These are phyloP conservation scores for Paspalum notatum DNA, from an alignment of 176 grass and related monocot genomes.

Conservation along the genomic window DNA sequence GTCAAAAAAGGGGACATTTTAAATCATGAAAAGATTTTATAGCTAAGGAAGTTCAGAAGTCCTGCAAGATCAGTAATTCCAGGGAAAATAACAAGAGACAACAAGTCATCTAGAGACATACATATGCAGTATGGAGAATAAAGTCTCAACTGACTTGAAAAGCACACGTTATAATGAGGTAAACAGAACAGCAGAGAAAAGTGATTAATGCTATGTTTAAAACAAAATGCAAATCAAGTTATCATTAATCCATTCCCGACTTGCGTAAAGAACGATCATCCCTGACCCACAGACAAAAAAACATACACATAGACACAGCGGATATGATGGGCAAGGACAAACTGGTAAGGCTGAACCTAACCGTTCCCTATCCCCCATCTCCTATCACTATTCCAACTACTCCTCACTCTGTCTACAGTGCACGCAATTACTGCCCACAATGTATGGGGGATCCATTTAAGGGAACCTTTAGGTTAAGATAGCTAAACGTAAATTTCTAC, in stretches of 20 bases:
- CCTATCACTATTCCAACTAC: no score
- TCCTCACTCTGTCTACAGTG: no score
- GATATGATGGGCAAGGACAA: not conserved
- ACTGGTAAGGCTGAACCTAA: no score
- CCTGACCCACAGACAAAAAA: not conserved
- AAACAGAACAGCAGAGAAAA: not conserved
- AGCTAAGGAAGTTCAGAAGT: not conserved
- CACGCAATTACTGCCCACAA: no score
- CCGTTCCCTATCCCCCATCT: no score
- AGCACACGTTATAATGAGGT: not conserved
- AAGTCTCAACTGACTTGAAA: slow-evolving; percentile 13
- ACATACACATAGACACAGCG: not conserved
- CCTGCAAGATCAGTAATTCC: not conserved
- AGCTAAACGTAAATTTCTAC: not conserved
- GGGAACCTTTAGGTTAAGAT: no score
- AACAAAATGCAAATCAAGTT: not conserved
- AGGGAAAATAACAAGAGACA: not conserved
- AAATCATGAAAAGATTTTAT: not conserved
- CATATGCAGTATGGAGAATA: not conserved
- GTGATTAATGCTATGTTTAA: not conserved
- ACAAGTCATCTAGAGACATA: not conserved
- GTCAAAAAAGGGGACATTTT: not conserved
- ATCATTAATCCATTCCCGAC: not conserved
- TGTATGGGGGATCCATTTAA: no score
- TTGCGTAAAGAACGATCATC: not conserved